Evolutionary conservation across 1,284 basidiomycete species (phyloP).

Genomic region (Ceratobasidium theobromae): DNA sequence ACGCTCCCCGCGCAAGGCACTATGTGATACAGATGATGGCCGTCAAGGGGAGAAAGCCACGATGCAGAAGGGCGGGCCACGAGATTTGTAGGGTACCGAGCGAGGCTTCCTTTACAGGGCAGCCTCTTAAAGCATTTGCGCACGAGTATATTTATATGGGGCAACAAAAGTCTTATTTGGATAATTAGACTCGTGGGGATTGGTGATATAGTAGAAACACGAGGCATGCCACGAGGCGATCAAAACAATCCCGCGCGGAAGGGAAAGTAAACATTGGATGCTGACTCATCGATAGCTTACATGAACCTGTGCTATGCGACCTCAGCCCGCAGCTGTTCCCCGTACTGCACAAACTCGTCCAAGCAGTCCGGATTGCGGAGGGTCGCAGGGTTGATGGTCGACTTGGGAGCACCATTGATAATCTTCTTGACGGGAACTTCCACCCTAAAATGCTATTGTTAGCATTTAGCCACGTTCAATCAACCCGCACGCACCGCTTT

Average conservation of each 20-base stretch:
- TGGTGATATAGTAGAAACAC: neutral
- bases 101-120: slow-evolving; percentile 20
- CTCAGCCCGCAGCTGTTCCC: slow-evolving; percentile 52
- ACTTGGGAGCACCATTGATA: slow-evolving; percentile 75
- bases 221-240: slow-evolving; percentile 27
- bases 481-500: slow-evolving; percentile 51
- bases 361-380: slow-evolving; percentile 76
- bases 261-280: slow-evolving; percentile 39
- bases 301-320: too few species aligned
- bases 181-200: slow-evolving; percentile 4
- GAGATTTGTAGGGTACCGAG: slow-evolving; percentile 27
- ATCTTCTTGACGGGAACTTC: slow-evolving; percentile 86
- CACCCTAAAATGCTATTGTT: slow-evolving; percentile 45
- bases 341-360: slow-evolving; percentile 61
- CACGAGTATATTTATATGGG: slow-evolving; percentile 7
- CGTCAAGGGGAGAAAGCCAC: slow-evolving; percentile 32
- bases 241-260: slow-evolving; percentile 17
- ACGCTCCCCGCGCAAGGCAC: slow-evolving; percentile 29
- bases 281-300: too few species aligned
- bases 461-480: neutral
- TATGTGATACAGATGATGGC: slow-evolving; percentile 27
- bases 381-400: slow-evolving; percentile 73
- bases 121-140: slow-evolving; percentile 10
- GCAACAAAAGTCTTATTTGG: neutral
- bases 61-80: slow-evolving; percentile 29